Evolutionary conservation across 1,284 basidiomycete species (phyloP).

Genomic region (Microstroma glucosiphilum): DNA sequence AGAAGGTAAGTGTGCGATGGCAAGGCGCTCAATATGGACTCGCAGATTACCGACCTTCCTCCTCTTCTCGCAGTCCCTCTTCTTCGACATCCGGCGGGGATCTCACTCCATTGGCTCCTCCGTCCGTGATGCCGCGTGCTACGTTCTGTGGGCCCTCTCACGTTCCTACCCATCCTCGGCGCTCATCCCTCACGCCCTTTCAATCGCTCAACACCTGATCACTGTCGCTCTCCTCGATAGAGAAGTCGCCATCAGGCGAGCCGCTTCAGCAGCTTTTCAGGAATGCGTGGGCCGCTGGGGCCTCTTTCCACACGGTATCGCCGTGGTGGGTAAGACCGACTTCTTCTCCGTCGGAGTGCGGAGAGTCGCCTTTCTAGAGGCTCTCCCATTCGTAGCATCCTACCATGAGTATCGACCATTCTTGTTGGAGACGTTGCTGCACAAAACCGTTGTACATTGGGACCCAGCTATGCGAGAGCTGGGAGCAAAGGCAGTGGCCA

Average conservation of each 20-base stretch:
- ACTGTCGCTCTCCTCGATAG: constrained; percentile 80
- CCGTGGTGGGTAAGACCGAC: constrained; percentile 81
- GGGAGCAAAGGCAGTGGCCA: constrained; percentile 69
- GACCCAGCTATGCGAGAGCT: constrained; percentile 72
- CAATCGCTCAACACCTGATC: constrained; percentile 62
- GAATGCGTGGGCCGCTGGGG: constrained; percentile 83
- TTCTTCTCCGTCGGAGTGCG: constrained; percentile 87
- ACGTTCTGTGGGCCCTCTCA: constrained; percentile 89
- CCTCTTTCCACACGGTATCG: constrained; percentile 86
- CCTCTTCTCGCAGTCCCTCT: constrained; percentile 62
- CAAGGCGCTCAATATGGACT: too few species aligned
- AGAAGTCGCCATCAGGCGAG: constrained; percentile 89
- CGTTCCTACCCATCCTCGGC: constrained; percentile 57
- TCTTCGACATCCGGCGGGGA: constrained; percentile 85
- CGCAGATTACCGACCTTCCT: too few species aligned
- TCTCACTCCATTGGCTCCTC: constrained; percentile 87
- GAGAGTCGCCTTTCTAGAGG: constrained; percentile 72
- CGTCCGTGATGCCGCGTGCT: constrained; percentile 88
- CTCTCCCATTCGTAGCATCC: constrained; percentile 77
- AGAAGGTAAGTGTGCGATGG: constrained; percentile 11
- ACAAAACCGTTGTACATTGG: constrained; percentile 80
- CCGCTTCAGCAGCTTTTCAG: constrained; percentile 95
- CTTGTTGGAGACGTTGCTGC: constrained; percentile 69
- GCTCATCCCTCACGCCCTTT: constrained; percentile 61
- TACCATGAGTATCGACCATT: constrained; percentile 63